A percentile compares a stretch with the other conserved stretches of the same genome.
Evolutionary conservation across 139 green algal genomes (phyloP).

Genomic region (Medakamo hakoo): DNA sequence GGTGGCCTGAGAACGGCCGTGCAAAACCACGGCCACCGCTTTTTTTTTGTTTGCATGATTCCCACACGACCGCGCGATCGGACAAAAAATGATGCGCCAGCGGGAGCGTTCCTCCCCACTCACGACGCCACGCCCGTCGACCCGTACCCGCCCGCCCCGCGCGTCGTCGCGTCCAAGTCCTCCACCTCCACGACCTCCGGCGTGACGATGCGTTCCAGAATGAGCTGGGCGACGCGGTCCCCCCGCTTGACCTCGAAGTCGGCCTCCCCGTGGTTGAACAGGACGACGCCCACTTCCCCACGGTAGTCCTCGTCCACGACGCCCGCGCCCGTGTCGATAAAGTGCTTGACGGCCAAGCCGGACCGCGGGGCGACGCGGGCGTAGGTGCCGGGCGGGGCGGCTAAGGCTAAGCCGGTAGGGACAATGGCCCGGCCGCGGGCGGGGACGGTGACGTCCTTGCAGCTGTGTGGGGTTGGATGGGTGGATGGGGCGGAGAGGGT

Average conservation of each 20-base stretch:
- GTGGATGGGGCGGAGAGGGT: neutral
- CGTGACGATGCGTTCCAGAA: constrained; percentile 87
- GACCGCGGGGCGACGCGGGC: constrained; percentile 86
- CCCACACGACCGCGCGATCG: too few species aligned
- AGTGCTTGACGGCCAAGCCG: constrained; percentile 87
- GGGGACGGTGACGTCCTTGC: constrained; percentile 68
- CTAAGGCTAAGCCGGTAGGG: constrained; percentile 77
- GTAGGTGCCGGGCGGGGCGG: constrained; percentile 80
- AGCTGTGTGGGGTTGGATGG: constrained; percentile 16
- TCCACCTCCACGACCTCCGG: constrained; percentile 83
- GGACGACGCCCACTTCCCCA: constrained; percentile 79
- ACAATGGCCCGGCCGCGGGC: constrained; percentile 69
- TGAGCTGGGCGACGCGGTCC: constrained; percentile 85
- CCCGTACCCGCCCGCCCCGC: constrained; percentile 83
- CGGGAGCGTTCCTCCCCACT: too few species aligned
- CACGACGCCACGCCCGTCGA: constrained; percentile 62
- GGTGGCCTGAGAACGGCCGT: too few species aligned
- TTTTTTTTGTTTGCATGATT: too few species aligned
- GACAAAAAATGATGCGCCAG: too few species aligned
- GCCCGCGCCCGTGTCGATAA: constrained; percentile 89
- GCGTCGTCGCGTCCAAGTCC: constrained; percentile 71
- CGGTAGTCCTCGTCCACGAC: constrained; percentile 97
- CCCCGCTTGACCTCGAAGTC: constrained; percentile 76
- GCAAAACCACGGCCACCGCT: too few species aligned
- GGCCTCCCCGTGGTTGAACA: constrained; percentile 88